These are phyloP conservation scores for Amanita brunnescens DNA, from an alignment of 768 basidiomycete genomes.

Conservation along the genomic window DNA sequence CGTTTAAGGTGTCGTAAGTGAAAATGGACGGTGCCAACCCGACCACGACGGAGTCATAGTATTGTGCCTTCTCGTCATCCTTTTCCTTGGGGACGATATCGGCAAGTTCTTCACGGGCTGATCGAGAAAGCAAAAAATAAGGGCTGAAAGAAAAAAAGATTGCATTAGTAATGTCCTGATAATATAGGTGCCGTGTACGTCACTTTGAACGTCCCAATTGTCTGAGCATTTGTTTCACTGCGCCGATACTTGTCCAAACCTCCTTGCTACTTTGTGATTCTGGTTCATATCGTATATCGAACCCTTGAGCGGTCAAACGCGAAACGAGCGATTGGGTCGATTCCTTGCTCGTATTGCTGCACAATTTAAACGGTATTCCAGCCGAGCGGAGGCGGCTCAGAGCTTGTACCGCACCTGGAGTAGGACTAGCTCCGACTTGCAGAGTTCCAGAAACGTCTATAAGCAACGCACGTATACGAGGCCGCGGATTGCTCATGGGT, in stretches of 20 bases:
- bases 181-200: neutral
- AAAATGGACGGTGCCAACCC: constrained; percentile 47
- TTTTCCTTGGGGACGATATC: neutral
- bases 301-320: constrained; percentile 38
- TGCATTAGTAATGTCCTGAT: neutral
- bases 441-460: constrained; percentile 66
- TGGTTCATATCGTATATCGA: constrained; percentile 26
- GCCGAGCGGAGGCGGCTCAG: constrained; percentile 27
- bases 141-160: constrained; percentile 26
- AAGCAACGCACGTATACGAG: constrained; percentile 40
- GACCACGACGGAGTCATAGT: constrained; percentile 54
- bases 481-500: too few relatives aligned
- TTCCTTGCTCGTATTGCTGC: constrained; percentile 68
- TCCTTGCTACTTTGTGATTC: constrained; percentile 22
- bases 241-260: constrained; percentile 59
- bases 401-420: constrained; percentile 37
- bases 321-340: constrained; percentile 35
- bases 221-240: constrained; percentile 38
- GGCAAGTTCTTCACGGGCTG: constrained; percentile 35
- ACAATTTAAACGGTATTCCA: constrained; percentile 39
- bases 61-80: constrained; percentile 8
- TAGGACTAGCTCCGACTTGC: constrained; percentile 43
- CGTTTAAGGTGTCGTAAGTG: constrained; percentile 49
- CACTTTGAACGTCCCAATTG: constrained; percentile 32
- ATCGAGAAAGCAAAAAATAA: constrained; percentile 45